phyloP scores from a whole-genome alignment of 2,329 filamentous ascomycete genomes.

The Neonectria sp. region DNA sequence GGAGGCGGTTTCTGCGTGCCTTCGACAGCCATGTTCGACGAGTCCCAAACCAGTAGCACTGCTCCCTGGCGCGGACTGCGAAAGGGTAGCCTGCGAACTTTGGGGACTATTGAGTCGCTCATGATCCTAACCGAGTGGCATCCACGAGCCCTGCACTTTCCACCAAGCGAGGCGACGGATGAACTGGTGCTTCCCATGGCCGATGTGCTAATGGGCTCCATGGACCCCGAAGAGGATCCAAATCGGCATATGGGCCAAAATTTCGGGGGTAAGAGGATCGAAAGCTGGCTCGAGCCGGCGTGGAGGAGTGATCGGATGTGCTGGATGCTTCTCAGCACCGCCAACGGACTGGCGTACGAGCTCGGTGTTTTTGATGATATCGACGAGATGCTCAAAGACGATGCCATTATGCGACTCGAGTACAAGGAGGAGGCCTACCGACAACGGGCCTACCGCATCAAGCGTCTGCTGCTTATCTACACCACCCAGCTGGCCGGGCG shows the following conservation, averaged over 20 bases:
- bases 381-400: conserved; percentile 76
- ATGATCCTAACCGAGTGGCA: conserved; percentile 98
- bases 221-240: conserved; percentile 56
- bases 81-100: conserved; percentile 85
- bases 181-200: conserved; percentile 77
- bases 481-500: conserved; percentile 94
- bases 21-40: conserved; percentile 68
- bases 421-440: conserved; percentile 84
- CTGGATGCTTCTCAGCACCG: conserved; percentile 96
- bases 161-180: conserved; percentile 81
- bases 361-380: conserved; percentile 96
- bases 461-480: conserved; percentile 90
- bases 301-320: conserved; percentile 97
- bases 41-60: conserved; percentile 75
- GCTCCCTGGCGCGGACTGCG: conserved; percentile 79
- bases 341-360: conserved; percentile 91
- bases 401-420: conserved; percentile 73
- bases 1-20: conserved; percentile 88
- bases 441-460: conserved; percentile 84
- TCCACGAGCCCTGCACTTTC: conserved; percentile 93
- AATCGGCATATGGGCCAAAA: conserved; percentile 61
- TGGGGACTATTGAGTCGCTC: conserved; percentile 94
- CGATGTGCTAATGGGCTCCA: conserved; percentile 60
- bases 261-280: conserved; percentile 87
- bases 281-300: conserved; percentile 96